These are phyloP conservation scores for Trichothecium sympodiale DNA, from an alignment of 2,329 filamentous ascomycete species.

Conservation along the genomic window DNA sequence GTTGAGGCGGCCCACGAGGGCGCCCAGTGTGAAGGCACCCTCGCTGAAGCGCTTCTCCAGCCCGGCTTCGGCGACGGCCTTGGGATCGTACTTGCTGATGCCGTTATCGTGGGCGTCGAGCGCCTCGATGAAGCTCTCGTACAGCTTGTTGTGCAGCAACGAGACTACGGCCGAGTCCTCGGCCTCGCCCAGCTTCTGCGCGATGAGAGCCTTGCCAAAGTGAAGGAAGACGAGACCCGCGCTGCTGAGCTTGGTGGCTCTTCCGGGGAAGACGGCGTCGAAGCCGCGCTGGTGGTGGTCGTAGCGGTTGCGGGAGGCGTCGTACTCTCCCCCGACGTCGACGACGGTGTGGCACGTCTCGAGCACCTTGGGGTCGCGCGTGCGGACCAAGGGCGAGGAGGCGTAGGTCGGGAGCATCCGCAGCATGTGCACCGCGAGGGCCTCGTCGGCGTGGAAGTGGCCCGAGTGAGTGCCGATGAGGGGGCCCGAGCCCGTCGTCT, in stretches of 20 bases:
- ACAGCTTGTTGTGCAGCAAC: slow-evolving; percentile 78
- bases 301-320: slow-evolving; percentile 64
- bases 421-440: slow-evolving; percentile 91
- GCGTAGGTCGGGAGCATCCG: slow-evolving; percentile 75
- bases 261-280: slow-evolving; percentile 70
- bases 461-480: slow-evolving; percentile 93
- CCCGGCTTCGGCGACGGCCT: slow-evolving; percentile 55
- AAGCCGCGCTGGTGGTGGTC: slow-evolving; percentile 98
- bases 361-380: slow-evolving; percentile 70
- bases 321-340: slow-evolving; percentile 94
- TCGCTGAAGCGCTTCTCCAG: slow-evolving; percentile 75
- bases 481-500: slow-evolving; percentile 46
- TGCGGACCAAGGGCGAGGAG: slow-evolving; percentile 66
- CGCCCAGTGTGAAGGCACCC: slow-evolving; percentile 73
- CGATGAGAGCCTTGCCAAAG: slow-evolving; percentile 79
- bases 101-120: slow-evolving; percentile 98
- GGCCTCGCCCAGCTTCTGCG: slow-evolving; percentile 38
- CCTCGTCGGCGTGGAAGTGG: slow-evolving; percentile 98
- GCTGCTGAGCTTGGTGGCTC: slow-evolving; percentile 80
- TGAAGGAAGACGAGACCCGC: slow-evolving; percentile 94
- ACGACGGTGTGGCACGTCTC: slow-evolving; percentile 86
- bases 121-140: slow-evolving; percentile 87
- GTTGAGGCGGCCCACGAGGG: slow-evolving; percentile 72
- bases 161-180: slow-evolving; percentile 56
- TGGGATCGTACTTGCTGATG: slow-evolving; percentile 69